phyloP scores from a whole-genome alignment of 2,329 filamentous ascomycete genomes.

The Pezicula radicicola region DNA sequence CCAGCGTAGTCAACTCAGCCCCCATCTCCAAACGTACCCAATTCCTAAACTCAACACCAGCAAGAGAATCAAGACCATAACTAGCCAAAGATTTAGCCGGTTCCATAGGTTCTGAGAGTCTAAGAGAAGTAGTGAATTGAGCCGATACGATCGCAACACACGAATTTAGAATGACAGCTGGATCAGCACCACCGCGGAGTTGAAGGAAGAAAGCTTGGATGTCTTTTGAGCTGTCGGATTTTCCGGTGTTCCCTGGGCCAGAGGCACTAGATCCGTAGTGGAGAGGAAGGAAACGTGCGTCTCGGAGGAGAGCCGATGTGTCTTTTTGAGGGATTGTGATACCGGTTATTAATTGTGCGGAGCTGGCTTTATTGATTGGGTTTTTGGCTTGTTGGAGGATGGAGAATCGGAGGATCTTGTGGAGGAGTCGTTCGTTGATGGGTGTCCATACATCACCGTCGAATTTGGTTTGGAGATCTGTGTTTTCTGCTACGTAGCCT shows the following conservation, averaged over 20 bases:
- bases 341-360: conserved; percentile 26
- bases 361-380: conserved; percentile 11
- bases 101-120: conserved; percentile 21
- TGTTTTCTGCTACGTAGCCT: conserved; percentile 22
- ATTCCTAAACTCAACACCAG: conserved; percentile 47
- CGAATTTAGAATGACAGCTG: conserved; percentile 10
- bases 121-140: conserved; percentile 22
- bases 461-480: conserved; percentile 8
- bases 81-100: conserved; percentile 18
- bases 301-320: conserved; percentile 19
- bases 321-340: conserved; percentile 21
- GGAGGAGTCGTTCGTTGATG: conserved; percentile 27
- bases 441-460: conserved; percentile 16
- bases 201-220: conserved; percentile 10
- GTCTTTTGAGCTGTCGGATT: conserved; percentile 19
- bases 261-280: not conserved
- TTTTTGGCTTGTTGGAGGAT: conserved; percentile 23
- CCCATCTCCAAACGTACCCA: conserved; percentile 42
- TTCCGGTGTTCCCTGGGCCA: conserved; percentile 4
- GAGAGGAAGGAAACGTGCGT: conserved; percentile 21
- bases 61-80: conserved; percentile 43
- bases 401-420: conserved; percentile 24
- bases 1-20: conserved; percentile 23
- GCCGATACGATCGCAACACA: conserved; percentile 18
- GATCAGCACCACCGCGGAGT: conserved; percentile 12